phyloP scores from a whole-genome alignment of 768 basidiomycete genomes.

The Auriscalpium microsporum region DNA sequence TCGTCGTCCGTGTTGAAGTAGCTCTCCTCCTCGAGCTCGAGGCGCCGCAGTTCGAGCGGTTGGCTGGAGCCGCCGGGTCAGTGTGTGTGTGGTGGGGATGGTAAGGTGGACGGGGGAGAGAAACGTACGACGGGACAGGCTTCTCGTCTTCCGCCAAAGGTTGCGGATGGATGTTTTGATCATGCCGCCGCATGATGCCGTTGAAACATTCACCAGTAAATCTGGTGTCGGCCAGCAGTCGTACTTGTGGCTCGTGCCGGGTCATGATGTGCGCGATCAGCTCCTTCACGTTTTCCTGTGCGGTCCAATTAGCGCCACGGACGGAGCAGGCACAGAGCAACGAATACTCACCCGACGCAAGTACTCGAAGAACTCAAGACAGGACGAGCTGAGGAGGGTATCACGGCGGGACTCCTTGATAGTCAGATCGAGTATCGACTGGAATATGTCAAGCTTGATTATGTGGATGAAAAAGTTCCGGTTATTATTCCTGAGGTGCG shows the following conservation, averaged over 20 bases:
- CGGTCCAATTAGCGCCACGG: conserved; percentile 4
- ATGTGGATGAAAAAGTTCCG: conserved; percentile 64
- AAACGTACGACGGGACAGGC: conserved; percentile 27
- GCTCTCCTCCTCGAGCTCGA: conserved; percentile 80
- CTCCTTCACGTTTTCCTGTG: conserved; percentile 81
- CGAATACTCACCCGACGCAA: conserved; percentile 63
- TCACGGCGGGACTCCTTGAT: conserved; percentile 76
- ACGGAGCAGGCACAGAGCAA: not conserved
- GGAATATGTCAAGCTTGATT: conserved; percentile 76
- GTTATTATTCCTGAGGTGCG: conserved; percentile 77
- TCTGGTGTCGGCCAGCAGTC: conserved; percentile 49
- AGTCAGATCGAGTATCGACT: conserved; percentile 79
- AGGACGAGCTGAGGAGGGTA: conserved; percentile 89
- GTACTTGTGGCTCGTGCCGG: conserved; percentile 57
- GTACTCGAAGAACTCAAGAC: conserved; percentile 91
- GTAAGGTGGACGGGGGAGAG: not conserved
- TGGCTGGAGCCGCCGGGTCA: not conserved
- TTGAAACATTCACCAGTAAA: conserved; percentile 62
- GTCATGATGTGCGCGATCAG: conserved; percentile 80
- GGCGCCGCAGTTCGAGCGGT: conserved; percentile 29
- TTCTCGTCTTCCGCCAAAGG: conserved; percentile 42
- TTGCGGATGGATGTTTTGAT: conserved; percentile 83
- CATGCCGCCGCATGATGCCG: conserved; percentile 72
- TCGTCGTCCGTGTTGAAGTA: conserved; percentile 87
- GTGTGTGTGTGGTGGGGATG: too few species aligned